These are phyloP conservation scores for Alternaria ventricosa DNA, from an alignment of 2,329 filamentous ascomycete genomes.

Conservation along the genomic window DNA sequence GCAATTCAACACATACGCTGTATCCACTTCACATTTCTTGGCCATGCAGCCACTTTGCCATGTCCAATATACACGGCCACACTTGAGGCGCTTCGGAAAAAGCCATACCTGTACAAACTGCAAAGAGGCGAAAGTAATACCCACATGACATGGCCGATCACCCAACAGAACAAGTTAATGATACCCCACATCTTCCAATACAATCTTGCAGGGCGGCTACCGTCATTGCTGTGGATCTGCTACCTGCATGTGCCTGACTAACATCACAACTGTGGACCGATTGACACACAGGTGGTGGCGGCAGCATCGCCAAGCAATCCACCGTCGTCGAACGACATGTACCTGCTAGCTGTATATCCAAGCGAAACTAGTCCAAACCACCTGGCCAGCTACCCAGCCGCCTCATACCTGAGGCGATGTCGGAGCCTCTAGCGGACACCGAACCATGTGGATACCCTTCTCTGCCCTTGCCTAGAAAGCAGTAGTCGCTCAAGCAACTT, in stretches of 20 bases:
- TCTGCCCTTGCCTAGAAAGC: neutral
- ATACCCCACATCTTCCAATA: constrained; percentile 20
- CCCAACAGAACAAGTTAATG: constrained; percentile 28
- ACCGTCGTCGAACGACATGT: neutral
- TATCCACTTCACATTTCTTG: constrained; percentile 6
- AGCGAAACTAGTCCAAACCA: neutral
- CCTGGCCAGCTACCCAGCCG: neutral
- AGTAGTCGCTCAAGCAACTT: neutral
- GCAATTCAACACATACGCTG: neutral
- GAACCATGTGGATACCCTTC: neutral
- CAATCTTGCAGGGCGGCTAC: neutral
- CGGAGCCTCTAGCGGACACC: neutral
- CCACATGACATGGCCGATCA: constrained; percentile 12
- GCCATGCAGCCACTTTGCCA: constrained; percentile 4
- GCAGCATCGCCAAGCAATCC: neutral
- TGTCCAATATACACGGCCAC: neutral
- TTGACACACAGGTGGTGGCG: neutral
- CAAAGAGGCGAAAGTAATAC: neutral
- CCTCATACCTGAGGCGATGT: neutral
- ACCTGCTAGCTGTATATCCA: neutral
- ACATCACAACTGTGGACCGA: neutral
- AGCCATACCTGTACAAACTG: constrained; percentile 22
- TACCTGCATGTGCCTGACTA: neutral
- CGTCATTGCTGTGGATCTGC: neutral
- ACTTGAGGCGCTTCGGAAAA: neutral